Percentiles rank a stretch among this genome's conserved stretches.
Evolutionary conservation across 176 grass and related monocot species (phyloP).

Genomic region (Calamus simplicifolius): DNA sequence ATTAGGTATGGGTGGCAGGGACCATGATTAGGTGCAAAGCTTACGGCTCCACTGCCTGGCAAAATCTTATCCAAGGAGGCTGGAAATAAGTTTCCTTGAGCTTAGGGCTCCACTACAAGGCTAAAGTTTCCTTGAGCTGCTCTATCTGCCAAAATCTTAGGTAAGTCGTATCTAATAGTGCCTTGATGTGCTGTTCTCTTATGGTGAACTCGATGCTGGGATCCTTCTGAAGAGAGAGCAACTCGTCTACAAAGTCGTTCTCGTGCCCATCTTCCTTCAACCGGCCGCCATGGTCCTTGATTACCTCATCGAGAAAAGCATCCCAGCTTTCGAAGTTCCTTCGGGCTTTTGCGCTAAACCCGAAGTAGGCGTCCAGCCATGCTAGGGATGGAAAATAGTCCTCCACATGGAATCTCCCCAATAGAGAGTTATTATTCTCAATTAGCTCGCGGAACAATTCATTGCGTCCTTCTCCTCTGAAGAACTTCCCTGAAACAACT

Average conservation of each 20-base stretch:
- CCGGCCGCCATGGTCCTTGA: slow-evolving; percentile 13
- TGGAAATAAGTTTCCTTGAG: too few species aligned
- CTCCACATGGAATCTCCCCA: not conserved
- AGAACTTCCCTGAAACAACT: slow-evolving; percentile 20
- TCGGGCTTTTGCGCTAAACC: slow-evolving; percentile 15
- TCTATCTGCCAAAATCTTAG: too few species aligned
- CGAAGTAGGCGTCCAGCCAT: slow-evolving; percentile 25
- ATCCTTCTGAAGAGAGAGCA: slow-evolving; percentile 24
- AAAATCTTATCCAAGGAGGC: too few species aligned
- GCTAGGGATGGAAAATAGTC: slow-evolving; percentile 33
- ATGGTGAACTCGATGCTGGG: slow-evolving; percentile 13
- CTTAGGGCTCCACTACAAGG: too few species aligned
- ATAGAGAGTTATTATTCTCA: not conserved
- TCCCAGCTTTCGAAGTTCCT: slow-evolving; percentile 33
- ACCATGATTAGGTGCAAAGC: too few species aligned
- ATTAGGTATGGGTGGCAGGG: too few species aligned
- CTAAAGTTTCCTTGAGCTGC: too few species aligned
- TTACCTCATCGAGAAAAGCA: slow-evolving; percentile 28
- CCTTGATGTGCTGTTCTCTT: slow-evolving; percentile 32
- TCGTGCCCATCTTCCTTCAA: not conserved
- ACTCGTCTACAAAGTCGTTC: slow-evolving; percentile 40
- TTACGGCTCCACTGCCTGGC: too few species aligned
- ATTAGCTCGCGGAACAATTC: not conserved
- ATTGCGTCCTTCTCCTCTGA: not conserved
- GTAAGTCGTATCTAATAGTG: slow-evolving; percentile 25